phyloP scores from a whole-genome alignment of 2,329 filamentous ascomycete species.

The Endothia cerciana region DNA sequence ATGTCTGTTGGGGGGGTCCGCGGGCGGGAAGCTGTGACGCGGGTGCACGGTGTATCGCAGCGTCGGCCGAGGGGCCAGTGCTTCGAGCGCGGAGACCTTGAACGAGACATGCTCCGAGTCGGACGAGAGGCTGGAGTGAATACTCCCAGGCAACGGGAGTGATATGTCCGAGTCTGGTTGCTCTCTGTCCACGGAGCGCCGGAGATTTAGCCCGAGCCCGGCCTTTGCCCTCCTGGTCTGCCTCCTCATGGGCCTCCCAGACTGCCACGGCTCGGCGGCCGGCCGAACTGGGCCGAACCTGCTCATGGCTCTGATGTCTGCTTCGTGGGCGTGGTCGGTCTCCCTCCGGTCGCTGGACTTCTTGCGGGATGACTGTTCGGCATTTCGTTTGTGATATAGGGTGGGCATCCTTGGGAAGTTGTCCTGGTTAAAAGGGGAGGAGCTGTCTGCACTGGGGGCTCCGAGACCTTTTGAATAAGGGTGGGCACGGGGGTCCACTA shows the following conservation, averaged over 20 bases:
- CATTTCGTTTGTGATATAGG: constrained; percentile 64
- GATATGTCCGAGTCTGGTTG: constrained; percentile 74
- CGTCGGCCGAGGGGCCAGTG: constrained; percentile 84
- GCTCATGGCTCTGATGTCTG: constrained; percentile 86
- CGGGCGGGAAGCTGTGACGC: constrained; percentile 49
- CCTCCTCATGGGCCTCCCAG: constrained; percentile 62
- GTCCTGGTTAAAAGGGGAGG: constrained; percentile 32
- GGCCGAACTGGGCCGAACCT: constrained; percentile 68
- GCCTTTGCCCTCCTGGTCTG: constrained; percentile 69
- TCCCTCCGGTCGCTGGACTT: constrained; percentile 79
- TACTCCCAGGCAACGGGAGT: constrained; percentile 72
- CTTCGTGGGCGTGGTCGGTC: constrained; percentile 77
- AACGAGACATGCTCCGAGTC: constrained; percentile 76
- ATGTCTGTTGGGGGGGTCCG: constrained; percentile 19
- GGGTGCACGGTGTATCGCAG: constrained; percentile 74
- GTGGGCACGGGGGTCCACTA: constrained; percentile 28
- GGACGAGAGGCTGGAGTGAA: constrained; percentile 77
- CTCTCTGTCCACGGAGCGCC: constrained; percentile 53
- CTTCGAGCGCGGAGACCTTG: constrained; percentile 77
- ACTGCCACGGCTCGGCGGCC: constrained; percentile 60
- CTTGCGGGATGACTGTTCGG: constrained; percentile 62
- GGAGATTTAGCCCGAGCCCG: constrained; percentile 46
- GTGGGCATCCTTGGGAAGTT: constrained; percentile 52
- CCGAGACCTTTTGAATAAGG: constrained; percentile 27
- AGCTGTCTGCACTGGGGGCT: constrained; percentile 16